Conservation (phyloP, 2,329 filamentous ascomycete species). For the Colletotrichum sp. region DNA sequence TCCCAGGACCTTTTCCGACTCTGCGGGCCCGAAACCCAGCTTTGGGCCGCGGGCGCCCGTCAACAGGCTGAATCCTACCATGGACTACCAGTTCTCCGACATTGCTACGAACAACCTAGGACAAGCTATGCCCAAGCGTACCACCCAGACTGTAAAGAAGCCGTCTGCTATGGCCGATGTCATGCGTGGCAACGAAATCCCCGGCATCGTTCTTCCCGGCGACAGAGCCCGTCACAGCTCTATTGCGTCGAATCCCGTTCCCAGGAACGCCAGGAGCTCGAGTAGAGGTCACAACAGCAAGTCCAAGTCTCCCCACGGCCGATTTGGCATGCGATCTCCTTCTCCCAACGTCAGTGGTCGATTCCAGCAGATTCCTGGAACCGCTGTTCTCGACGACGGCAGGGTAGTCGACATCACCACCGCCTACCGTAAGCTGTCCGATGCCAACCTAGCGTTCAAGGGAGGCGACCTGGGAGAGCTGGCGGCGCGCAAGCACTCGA, state of each 20-base stretch:
- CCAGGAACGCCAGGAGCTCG: constrained; percentile 23
- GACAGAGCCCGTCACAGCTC: constrained; percentile 48
- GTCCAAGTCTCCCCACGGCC: constrained; percentile 60
- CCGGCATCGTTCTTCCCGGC: constrained; percentile 53
- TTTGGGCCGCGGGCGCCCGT: constrained; percentile 41
- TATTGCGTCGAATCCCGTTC: constrained; percentile 30
- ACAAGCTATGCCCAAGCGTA: constrained; percentile 55
- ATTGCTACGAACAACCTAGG: constrained; percentile 59
- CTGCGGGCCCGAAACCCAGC: constrained; percentile 46
- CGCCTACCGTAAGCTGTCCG: constrained; percentile 74
- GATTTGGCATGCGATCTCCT: constrained; percentile 33
- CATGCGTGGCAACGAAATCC: constrained; percentile 56
- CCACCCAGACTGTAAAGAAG: constrained; percentile 47
- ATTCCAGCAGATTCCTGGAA: constrained; percentile 22
- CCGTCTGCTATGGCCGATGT: constrained; percentile 55
- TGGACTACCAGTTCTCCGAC: constrained; percentile 66
- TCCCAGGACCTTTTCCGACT: constrained; percentile 62
- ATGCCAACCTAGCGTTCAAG: constrained; percentile 70
- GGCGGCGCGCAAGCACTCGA: constrained; percentile 58
- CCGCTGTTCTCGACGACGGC: constrained; percentile 62
- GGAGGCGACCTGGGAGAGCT: constrained; percentile 67
- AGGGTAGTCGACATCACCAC: constrained; percentile 70
- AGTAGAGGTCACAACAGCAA: constrained; percentile 41
- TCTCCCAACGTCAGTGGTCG: constrained; percentile 19
- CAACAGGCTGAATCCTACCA: constrained; percentile 34